Conservation (phyloP, 768 basidiomycete species). For the Leccinum pellstonianum region DNA sequence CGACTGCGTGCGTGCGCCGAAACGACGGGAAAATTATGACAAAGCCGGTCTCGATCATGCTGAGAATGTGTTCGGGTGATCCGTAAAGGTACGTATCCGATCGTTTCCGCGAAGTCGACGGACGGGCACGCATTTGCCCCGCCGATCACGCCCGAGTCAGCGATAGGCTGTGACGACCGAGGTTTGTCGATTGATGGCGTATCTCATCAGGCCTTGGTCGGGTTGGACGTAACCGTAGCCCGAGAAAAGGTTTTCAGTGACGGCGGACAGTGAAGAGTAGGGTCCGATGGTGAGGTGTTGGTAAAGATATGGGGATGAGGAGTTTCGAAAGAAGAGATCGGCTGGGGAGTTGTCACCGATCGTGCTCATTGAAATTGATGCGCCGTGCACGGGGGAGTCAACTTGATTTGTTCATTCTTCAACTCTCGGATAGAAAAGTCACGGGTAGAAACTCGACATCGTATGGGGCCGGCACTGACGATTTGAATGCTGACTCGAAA, state of each 20-base stretch:
- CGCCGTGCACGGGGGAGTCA: background rate
- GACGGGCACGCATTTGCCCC: background rate
- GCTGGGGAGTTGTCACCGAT: constrained; percentile 28
- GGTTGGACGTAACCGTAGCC: constrained; percentile 33
- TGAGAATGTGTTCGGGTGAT: constrained; percentile 37
- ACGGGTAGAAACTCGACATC: constrained; percentile 50
- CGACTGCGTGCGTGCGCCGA: constrained; percentile 55
- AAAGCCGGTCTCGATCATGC: constrained; percentile 50
- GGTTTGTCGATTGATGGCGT: constrained; percentile 55
- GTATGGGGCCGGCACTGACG: background rate
- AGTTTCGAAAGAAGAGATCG: constrained; percentile 34
- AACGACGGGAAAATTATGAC: constrained; percentile 55
- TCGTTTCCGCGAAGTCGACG: constrained; percentile 46
- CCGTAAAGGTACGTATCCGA: constrained; percentile 47
- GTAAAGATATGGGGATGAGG: constrained; percentile 42
- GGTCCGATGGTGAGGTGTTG: constrained; percentile 52
- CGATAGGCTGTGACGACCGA: constrained; percentile 1
- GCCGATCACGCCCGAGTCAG: background rate
- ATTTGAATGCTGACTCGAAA: background rate
- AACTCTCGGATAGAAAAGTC: constrained; percentile 41
- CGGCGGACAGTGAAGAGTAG: constrained; percentile 38
- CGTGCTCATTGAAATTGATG: background rate
- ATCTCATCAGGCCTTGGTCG: constrained; percentile 39
- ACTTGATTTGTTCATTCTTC: too few species aligned
- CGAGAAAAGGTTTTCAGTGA: constrained; percentile 35